These are phyloP conservation scores for Emericellopsis cladophorae DNA, from an alignment of 2,329 filamentous ascomycete species.

Conservation along the genomic window DNA sequence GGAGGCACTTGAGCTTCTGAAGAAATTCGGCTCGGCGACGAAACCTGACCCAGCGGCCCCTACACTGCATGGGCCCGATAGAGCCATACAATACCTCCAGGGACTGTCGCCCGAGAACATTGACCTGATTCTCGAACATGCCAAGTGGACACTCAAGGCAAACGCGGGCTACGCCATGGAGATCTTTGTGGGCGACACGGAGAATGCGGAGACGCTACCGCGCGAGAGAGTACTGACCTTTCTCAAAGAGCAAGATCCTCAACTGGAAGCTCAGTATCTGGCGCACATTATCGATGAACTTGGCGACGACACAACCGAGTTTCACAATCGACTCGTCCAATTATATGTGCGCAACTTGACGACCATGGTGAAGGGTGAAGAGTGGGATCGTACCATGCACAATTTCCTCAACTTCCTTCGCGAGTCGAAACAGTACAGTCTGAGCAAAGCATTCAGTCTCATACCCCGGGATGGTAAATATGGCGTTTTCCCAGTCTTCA, in stretches of 20 bases:
- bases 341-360: conserved; percentile 49
- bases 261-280: conserved; percentile 69
- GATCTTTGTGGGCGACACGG: conserved; percentile 82
- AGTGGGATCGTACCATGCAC: conserved; percentile 45
- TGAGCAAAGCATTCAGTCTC: conserved; percentile 61
- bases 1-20: conserved; percentile 70
- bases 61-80: conserved; percentile 62
- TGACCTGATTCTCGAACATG: conserved; percentile 83
- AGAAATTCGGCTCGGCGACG: conserved; percentile 60
- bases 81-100: conserved; percentile 85
- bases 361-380: conserved; percentile 26
- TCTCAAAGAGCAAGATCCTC: conserved; percentile 53
- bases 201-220: conserved; percentile 85
- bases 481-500: neutral
- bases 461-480: conserved; percentile 66
- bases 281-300: conserved; percentile 86
- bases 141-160: conserved; percentile 69
- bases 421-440: conserved; percentile 68
- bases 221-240: conserved; percentile 65
- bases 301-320: conserved; percentile 70
- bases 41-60: conserved; percentile 36
- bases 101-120: conserved; percentile 77
- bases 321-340: conserved; percentile 75
- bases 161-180: conserved; percentile 76
- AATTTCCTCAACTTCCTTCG: conserved; percentile 65